Conservation (phyloP, 805 yeast genomes). For the Candida chilensis region DNA sequence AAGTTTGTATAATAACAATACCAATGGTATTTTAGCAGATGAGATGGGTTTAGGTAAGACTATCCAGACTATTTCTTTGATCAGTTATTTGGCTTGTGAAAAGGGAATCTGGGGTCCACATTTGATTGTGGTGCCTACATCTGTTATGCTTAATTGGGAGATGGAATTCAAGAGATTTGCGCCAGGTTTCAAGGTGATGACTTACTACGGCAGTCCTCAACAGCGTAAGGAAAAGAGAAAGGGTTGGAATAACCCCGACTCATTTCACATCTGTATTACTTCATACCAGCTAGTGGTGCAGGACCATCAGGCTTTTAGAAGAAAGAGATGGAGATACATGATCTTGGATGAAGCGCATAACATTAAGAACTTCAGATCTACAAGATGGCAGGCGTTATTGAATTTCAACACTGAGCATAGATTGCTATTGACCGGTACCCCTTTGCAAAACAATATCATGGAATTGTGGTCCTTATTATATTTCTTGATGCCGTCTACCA, state of each 20-base stretch:
- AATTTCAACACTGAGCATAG: conserved; percentile 92
- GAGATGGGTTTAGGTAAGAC: conserved; percentile 99
- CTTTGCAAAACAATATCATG: conserved; percentile 88
- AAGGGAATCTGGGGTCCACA: conserved; percentile 98
- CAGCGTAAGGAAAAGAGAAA: conserved; percentile 92
- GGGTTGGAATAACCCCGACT: conserved; percentile 96
- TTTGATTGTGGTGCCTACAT: conserved; percentile 92
- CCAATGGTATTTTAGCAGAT: conserved; percentile 96
- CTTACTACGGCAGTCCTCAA: conserved; percentile 95
- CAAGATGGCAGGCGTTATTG: conserved; percentile 92
- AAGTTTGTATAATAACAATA: conserved; percentile 80
- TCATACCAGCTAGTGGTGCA: conserved; percentile 97
- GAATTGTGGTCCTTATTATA: conserved; percentile 95
- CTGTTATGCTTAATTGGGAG: conserved; percentile 97
- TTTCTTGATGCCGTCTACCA: conserved; percentile 90
- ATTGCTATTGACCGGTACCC: conserved; percentile 89
- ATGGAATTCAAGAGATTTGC: conserved; percentile 98
- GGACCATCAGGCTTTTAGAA: conserved; percentile 87
- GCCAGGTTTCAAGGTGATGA: conserved; percentile 92
- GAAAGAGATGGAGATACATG: conserved; percentile 95
- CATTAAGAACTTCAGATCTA: conserved; percentile 91
- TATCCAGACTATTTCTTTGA: conserved; percentile 84
- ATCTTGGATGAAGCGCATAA: conserved; percentile 97
- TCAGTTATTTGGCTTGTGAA: conserved; percentile 86
- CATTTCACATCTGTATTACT: conserved; percentile 95